A percentile compares a stretch with the other conserved stretches of the same genome.
Conservation (phyloP, 2,329 filamentous ascomycete genomes). For the Colletotrichum euphorbiae region DNA sequence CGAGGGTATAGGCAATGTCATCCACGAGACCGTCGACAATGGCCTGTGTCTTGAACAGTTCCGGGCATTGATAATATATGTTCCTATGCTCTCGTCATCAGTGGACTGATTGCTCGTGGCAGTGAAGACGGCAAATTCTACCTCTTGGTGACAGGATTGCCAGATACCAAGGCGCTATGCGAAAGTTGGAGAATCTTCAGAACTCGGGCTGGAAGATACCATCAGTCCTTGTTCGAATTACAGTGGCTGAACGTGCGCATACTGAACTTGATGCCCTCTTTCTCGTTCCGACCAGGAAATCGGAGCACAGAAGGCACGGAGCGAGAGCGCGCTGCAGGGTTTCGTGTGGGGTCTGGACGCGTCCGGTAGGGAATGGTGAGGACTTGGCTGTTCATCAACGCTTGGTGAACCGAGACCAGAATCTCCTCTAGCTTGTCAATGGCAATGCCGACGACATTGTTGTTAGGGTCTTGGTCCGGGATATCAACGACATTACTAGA, state of each 20-base stretch:
- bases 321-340: constrained; percentile 1
- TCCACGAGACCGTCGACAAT: constrained; percentile 80
- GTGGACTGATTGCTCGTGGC: background rate
- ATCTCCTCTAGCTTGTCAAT: constrained; percentile 67
- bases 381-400: constrained; percentile 56
- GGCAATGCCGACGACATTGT: constrained; percentile 46
- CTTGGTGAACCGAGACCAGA: constrained; percentile 63
- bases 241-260: constrained; percentile 36
- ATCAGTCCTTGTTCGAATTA: background rate
- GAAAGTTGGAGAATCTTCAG: constrained; percentile 69
- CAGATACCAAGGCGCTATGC: constrained; percentile 68
- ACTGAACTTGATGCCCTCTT: constrained; percentile 67
- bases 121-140: constrained; percentile 43
- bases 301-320: constrained; percentile 39
- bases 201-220: constrained; percentile 59
- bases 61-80: constrained; percentile 82
- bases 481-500: constrained; percentile 28
- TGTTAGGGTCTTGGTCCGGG: constrained; percentile 9
- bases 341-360: constrained; percentile 42
- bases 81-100: constrained; percentile 63
- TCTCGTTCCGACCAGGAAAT: constrained; percentile 61
- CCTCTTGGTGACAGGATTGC: constrained; percentile 71
- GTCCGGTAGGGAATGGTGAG: constrained; percentile 61
- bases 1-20: constrained; percentile 77
- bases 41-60: constrained; percentile 76